Evolutionary conservation across 2,329 filamentous ascomycete genomes (phyloP).

Genomic region (Fusarium kyushuense): DNA sequence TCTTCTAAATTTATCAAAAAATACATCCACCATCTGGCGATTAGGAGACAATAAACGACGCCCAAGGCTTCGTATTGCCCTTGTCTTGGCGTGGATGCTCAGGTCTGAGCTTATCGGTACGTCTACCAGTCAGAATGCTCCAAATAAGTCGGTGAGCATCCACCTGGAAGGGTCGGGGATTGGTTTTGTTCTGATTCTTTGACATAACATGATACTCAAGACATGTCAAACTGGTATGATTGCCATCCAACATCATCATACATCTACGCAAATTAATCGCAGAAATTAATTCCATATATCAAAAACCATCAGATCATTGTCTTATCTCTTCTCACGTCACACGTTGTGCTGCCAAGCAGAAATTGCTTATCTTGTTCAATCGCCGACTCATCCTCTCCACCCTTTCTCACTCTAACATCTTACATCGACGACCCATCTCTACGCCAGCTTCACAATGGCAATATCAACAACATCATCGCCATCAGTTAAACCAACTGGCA

Average conservation of each 20-base stretch:
- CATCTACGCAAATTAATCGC: background rate
- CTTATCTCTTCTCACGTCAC: background rate
- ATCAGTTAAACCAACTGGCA: constrained; percentile 22
- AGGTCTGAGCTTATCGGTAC: constrained; percentile 5
- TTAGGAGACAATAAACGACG: background rate
- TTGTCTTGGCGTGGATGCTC: background rate
- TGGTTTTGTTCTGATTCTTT: background rate
- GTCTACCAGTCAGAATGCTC: background rate
- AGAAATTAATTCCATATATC: background rate
- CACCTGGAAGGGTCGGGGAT: background rate
- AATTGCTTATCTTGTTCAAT: constrained; percentile 13
- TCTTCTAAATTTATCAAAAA: background rate
- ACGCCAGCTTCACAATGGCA: constrained; percentile 16
- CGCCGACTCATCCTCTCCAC: constrained; percentile 20
- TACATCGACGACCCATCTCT: background rate
- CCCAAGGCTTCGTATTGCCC: background rate
- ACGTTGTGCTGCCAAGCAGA: background rate
- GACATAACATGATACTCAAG: constrained; percentile 16
- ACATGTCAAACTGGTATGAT: background rate
- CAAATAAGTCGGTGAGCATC: background rate
- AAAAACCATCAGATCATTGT: accelerated
- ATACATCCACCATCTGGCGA: background rate
- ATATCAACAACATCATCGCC: constrained; percentile 5
- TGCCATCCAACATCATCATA: background rate
- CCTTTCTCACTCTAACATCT: background rate